A percentile compares a stretch with the other conserved stretches of the same genome.
phyloP scores from a whole-genome alignment of 768 basidiomycete genomes.

The Imleria badia region DNA sequence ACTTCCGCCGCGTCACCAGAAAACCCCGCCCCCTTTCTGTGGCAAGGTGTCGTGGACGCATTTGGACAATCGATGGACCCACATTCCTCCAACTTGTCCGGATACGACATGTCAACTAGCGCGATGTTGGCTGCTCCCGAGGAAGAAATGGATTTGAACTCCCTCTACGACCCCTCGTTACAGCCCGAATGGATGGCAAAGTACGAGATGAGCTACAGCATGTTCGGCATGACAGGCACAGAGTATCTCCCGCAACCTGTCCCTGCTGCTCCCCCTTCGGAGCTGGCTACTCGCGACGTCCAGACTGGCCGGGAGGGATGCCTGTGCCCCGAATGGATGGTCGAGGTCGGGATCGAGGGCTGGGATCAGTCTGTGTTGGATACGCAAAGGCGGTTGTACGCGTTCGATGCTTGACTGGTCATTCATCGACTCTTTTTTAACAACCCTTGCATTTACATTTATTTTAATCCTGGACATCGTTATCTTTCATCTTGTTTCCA shows the following conservation, averaged over 20 bases:
- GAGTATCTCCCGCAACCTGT: neutral
- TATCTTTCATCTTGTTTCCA: neutral
- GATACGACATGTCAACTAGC: neutral
- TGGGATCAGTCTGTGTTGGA: conserved; percentile 8
- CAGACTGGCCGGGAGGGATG: conserved; percentile 8
- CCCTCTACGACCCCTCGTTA: conserved; percentile 5
- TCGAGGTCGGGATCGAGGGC: conserved; percentile 11
- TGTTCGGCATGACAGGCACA: neutral
- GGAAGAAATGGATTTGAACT: conserved; percentile 9
- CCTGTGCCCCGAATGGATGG: conserved; percentile 27
- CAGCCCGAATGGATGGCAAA: conserved; percentile 11
- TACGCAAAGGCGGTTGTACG: neutral
- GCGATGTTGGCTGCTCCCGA: neutral
- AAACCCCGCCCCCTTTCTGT: neutral
- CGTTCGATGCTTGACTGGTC: neutral
- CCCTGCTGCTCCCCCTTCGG: neutral
- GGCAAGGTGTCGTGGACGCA: neutral
- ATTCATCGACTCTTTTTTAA: neutral
- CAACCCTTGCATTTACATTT: neutral
- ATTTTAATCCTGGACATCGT: neutral
- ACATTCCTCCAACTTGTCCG: neutral
- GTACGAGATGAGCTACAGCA: conserved; percentile 12
- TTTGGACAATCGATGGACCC: neutral
- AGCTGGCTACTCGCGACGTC: neutral
- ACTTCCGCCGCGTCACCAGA: neutral